Base-by-base conservation (phyloP, 768 basidiomycete species). In the Agaricus blazei region DNA sequence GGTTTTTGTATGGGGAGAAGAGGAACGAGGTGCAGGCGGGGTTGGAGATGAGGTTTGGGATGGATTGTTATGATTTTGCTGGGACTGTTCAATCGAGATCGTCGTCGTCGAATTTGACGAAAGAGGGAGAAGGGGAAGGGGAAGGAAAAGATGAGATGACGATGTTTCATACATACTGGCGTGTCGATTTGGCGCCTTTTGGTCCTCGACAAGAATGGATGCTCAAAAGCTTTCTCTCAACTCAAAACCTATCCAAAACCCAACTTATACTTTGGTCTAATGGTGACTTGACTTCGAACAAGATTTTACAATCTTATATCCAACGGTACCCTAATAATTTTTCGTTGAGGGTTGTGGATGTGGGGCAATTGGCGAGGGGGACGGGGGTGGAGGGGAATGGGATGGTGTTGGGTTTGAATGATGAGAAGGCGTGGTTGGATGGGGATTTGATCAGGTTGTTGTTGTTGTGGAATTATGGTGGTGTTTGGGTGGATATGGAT, bases 401-500 rank as follows among this genome's bases (percentile, higher is more conserved):
- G n/a, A 36, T 67, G 42, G 64, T 89, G 58, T 67, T 96, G 57
- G 69, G 68, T 6, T 70, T 78, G 54, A 74, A 81, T 52, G 96
- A 98, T 65, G 69, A 74, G 60, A 87, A 86, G 67, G 96, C 93
- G 6, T 98, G 95, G 96, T 75, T 97, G 27, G 96, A 98, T 62
- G 94, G 96, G 0, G 96, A 98, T 67, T 78, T 97, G 54, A 78
- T 98, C n/a, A 76, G 96, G 49, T 65, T 98, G 60, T 72, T 99
- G 57, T 81, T 94, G 28, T 71, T 97, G 34, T 98, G 94, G 91
- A 84, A 82, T 58, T 84, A 81, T 64, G 96, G 96, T 1, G 96
- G 96, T 0, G 83, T 97, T 24, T 98, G 96, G 96, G 78, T 98
- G 46, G 96, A 99, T 67, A 97, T 98, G 93, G 96, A 99, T 69